Evolutionary conservation across 2,329 filamentous ascomycete genomes (phyloP).

Genomic region (Colletotrichum trifolii): DNA sequence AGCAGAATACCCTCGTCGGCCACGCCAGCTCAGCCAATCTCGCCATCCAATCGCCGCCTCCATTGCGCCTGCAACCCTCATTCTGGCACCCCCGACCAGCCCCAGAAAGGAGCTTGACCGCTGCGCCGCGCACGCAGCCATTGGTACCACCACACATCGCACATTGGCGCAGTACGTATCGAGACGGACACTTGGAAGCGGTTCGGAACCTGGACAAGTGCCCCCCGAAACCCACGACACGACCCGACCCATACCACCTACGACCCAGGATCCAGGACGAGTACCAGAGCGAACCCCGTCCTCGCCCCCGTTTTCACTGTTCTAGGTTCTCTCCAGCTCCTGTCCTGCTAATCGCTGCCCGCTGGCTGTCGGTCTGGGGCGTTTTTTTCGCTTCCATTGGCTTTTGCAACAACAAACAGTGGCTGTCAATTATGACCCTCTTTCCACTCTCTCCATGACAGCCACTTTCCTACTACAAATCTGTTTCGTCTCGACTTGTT

Average conservation of each 20-base stretch:
- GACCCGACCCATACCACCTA: not conserved
- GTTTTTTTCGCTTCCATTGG: conserved; percentile 13
- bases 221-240: not conserved
- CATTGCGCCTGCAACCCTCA: conserved; percentile 37
- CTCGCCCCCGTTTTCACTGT: conserved; percentile 19
- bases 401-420: conserved; percentile 29
- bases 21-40: conserved; percentile 36
- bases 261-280: conserved; percentile 9
- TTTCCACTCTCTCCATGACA: conserved; percentile 55
- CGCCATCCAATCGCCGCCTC: conserved; percentile 35
- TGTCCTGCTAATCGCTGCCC: conserved; percentile 29
- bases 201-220: conserved; percentile 23
- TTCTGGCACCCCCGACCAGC: conserved; percentile 33
- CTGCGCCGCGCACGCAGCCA: too few relatives aligned
- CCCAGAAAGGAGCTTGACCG: conserved; percentile 29
- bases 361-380: conserved; percentile 25
- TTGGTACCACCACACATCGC: not conserved
- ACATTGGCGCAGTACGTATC: conserved; percentile 14
- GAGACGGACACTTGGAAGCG: conserved; percentile 14
- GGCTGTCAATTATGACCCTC: conserved; percentile 38
- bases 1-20: conserved; percentile 34
- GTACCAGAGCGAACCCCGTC: conserved; percentile 16
- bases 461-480: conserved; percentile 56
- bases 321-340: conserved; percentile 11
- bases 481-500: conserved; percentile 59